Evolutionary conservation across 108 stramenopile species (phyloP).

Genomic region (Skeletonema tropicum): DNA sequence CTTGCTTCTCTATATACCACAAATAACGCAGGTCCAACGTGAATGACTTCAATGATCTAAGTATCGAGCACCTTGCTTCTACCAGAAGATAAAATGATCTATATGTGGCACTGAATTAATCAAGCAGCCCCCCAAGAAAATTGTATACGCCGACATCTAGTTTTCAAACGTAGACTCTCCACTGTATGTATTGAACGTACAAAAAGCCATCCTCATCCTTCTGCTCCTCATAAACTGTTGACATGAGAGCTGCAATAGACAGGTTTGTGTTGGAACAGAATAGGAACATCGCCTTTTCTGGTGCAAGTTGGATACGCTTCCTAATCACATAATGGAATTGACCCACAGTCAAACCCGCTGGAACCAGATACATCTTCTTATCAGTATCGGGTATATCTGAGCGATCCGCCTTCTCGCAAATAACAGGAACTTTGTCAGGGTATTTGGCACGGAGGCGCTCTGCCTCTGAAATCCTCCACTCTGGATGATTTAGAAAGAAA

Average conservation of each 20-base stretch:
- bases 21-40: no score
- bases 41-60: no score
- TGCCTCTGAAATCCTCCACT: constrained; percentile 89
- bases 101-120: no score
- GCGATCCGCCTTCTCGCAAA: constrained; percentile 97
- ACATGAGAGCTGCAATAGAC: constrained; percentile 94
- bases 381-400: constrained; percentile 99
- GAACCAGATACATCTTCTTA: constrained; percentile 98
- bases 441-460: constrained; percentile 95
- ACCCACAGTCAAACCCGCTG: constrained; percentile 94
- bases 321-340: constrained; percentile 99
- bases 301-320: constrained; percentile 95
- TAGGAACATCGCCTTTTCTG: constrained; percentile 90
- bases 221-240: constrained; percentile 95
- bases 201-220: constrained; percentile 98
- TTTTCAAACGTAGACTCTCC: constrained; percentile 97
- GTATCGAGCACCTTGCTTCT: no score
- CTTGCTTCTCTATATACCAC: no score
- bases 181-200: constrained; percentile 97
- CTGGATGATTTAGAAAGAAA: constrained; percentile 29
- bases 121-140: background rate
- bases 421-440: constrained; percentile 98
- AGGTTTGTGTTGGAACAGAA: constrained; percentile 92
- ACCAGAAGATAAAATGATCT: no score
- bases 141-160: background rate